phyloP scores from a whole-genome alignment of 371 early-diverging fungal genomes.

The Blastocladiella emersonii region DNA sequence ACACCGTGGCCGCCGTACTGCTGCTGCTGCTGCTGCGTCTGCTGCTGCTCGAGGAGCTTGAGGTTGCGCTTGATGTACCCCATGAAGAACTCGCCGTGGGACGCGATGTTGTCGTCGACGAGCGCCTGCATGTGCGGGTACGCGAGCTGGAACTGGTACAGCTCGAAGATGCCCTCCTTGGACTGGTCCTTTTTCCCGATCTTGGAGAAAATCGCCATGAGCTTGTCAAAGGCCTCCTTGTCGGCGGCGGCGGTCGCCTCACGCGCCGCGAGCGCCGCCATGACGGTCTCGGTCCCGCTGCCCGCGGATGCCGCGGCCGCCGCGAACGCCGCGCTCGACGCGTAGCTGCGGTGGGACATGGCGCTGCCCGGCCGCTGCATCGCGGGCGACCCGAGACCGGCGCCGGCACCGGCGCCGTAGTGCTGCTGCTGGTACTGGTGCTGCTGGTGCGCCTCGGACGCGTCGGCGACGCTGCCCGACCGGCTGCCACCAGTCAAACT shows the following conservation, averaged over 20 bases:
- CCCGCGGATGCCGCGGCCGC: too few species aligned
- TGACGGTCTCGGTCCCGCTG: too few species aligned
- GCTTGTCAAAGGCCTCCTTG: background rate
- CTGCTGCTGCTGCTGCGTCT: background rate
- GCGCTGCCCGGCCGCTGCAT: background rate
- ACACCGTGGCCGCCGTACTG: too few species aligned
- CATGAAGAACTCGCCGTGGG: constrained; percentile 57
- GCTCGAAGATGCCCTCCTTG: constrained; percentile 56
- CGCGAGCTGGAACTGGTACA: constrained; percentile 59
- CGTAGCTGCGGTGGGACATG: background rate
- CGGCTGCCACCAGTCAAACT: too few species aligned
- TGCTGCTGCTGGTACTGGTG: constrained; percentile 8
- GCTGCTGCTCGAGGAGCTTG: background rate
- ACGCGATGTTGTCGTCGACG: constrained; percentile 42
- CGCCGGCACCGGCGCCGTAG: too few species aligned
- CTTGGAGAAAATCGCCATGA: constrained; percentile 54
- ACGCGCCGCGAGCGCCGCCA: background rate
- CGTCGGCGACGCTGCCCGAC: too few species aligned
- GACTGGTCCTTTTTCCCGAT: constrained; percentile 60
- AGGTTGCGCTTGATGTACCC: constrained; percentile 51
- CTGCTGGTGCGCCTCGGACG: too few species aligned
- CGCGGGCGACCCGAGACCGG: too few species aligned
- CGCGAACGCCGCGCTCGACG: background rate
- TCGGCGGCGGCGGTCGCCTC: background rate
- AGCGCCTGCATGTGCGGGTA: constrained; percentile 45